phyloP scores from a whole-genome alignment of 148 eudicot genomes.

The Fallopia convolvulus region DNA sequence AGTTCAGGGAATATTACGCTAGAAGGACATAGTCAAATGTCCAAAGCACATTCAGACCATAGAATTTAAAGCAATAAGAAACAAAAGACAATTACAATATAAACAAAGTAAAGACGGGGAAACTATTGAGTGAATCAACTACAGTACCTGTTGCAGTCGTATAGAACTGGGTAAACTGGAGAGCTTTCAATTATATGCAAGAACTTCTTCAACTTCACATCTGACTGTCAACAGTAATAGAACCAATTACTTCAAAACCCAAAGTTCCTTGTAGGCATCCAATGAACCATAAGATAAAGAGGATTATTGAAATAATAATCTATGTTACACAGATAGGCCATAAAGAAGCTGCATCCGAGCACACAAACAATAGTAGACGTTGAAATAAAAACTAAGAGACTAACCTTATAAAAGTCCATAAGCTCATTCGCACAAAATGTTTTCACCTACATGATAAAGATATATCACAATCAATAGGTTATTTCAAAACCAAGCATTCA shows the following conservation, averaged over 20 bases:
- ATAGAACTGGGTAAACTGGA: conserved; percentile 81
- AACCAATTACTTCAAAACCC: not conserved
- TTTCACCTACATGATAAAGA: conserved; percentile 39
- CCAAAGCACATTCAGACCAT: not conserved
- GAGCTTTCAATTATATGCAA: conserved; percentile 84
- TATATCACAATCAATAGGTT: not conserved
- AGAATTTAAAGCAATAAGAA: not conserved
- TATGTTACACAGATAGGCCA: not conserved
- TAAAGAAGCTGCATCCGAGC: not conserved
- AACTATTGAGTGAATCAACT: not conserved
- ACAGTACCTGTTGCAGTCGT: conserved; percentile 70
- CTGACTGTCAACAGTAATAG: conserved; percentile 50
- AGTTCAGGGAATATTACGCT: not conserved
- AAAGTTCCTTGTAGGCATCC: not conserved
- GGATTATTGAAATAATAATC: not conserved
- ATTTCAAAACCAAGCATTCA: not conserved
- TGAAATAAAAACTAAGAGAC: not conserved
- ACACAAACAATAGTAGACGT: not conserved
- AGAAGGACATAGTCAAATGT: not conserved
- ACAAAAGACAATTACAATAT: not conserved
- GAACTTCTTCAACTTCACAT: conserved; percentile 91
- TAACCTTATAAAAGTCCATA: conserved; percentile 91
- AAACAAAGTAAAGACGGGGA: not conserved
- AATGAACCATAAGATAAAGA: not conserved
- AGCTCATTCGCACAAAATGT: conserved; percentile 79